Evolutionary conservation across 2,329 filamentous ascomycete genomes (phyloP), one percentile per base, ranked within the genome.

Genomic region (Periglandula ipomoeae): DNA sequence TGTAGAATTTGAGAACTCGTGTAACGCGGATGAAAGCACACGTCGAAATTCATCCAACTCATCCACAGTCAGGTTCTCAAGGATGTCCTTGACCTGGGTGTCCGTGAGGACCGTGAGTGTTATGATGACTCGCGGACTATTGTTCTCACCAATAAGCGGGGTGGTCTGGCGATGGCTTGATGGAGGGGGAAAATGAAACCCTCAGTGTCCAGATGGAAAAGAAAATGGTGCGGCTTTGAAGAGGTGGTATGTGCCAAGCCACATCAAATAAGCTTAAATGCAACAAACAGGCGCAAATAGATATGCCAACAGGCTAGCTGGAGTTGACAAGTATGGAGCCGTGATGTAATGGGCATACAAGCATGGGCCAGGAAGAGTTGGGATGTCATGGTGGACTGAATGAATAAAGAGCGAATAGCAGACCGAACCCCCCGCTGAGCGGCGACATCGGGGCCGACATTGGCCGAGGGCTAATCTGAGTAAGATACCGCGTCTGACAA

Each of bases 1-100:
- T 0, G 73, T 71, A 43, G 74, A 74, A 2, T 75, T 80, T 4
- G 81, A 83, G 63, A 82, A 83, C 49, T 82, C 75, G 56, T 82
- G 75, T 9, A 84, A 72, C 2, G 79, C 73, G 47, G 66, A 64
- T 47, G 70, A 69, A 38, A 84, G 64, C 0, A 66, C 66, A 19
- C 62, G 55, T n/a, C 73, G 69, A 52, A 84, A 75, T 19, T 61
- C 65, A 19, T 76, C 70, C 35, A 79, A 70, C 58, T 84, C 77
- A 2, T 74, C 70, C 3, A 61, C 53, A 0, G 64, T 76, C 11
- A 84, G 67, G 50, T 64, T 69, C 56, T 81, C 75, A 35, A 84
- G 68, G 30, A 84, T 62, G 9, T 60, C 55, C 55, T 69, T 70
- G 58, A 83, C 75, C 61, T 82, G 70, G 34, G 72, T 66, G 56